Conservation (phyloP, 140 eudicot species). For the Bidens hawaiensis region DNA sequence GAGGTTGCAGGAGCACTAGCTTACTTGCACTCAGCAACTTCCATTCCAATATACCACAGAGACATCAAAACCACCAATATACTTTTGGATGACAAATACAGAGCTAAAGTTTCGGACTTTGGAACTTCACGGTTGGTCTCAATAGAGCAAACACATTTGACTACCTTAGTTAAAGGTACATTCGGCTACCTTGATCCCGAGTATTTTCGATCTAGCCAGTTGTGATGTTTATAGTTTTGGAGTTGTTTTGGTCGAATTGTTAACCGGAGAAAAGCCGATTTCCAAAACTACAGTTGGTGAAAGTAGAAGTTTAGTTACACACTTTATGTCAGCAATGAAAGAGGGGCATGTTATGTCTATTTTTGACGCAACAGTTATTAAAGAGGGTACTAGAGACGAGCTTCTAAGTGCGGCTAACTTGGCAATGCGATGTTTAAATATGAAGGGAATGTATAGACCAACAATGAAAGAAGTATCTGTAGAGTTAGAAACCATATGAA, state of each 20-base stretch:
- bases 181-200: neutral
- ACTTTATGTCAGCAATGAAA: conserved; percentile 19
- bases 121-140: neutral
- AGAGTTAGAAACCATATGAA: conserved; percentile 3
- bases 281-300: conserved; percentile 5
- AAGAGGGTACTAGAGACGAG: no score
- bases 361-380: neutral
- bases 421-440: no score
- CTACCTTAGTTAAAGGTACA: no score
- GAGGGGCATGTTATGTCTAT: neutral
- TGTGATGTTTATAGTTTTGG: no score
- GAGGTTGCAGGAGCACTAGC: neutral
- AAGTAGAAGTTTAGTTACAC: conserved; percentile 13
- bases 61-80: no score
- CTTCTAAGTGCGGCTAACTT: neutral
- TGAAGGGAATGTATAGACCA: no score
- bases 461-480: no score
- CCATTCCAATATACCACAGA: neutral
- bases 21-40: neutral
- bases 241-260: neutral
- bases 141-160: no score
- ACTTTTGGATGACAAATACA: neutral
- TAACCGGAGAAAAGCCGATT: conserved; percentile 10
- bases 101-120: neutral
- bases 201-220: no score